These are phyloP conservation scores for Leishmania braziliensis DNA, from an alignment of 208 protist genomes.

Conservation along the genomic window DNA sequence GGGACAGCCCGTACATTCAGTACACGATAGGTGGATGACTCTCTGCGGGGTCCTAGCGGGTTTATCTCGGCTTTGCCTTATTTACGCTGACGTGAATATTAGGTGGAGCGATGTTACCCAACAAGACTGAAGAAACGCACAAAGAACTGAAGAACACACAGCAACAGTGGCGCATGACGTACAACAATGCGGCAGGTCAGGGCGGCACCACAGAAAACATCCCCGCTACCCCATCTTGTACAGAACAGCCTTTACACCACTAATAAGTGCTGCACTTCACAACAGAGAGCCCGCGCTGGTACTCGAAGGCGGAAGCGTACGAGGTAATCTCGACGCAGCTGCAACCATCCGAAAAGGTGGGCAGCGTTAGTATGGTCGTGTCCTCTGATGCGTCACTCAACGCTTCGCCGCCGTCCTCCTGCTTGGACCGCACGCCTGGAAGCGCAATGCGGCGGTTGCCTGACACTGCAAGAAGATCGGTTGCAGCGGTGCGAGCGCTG, in stretches of 20 bases:
- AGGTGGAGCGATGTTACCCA: too few species aligned
- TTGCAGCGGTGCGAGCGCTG: slow-evolving; percentile 25
- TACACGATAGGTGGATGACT: neutral
- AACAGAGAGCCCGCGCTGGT: slow-evolving; percentile 17
- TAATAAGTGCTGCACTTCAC: slow-evolving; percentile 26
- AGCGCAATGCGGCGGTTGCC: slow-evolving; percentile 13
- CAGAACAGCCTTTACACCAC: neutral
- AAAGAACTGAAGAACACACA: neutral
- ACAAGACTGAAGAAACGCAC: neutral
- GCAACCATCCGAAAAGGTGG: slow-evolving; percentile 27
- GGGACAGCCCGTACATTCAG: neutral
- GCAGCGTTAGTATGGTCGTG: slow-evolving; percentile 25
- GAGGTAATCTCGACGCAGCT: slow-evolving; percentile 21
- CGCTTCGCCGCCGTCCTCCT: slow-evolving; percentile 10
- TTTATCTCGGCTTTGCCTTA: neutral
- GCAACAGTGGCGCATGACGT: neutral
- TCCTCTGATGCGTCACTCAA: slow-evolving; percentile 7
- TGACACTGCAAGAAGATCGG: slow-evolving; percentile 7
- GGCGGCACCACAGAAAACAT: neutral
- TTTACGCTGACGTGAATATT: neutral
- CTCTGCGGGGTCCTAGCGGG: neutral
- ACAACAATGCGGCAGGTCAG: neutral
- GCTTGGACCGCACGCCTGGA: neutral
- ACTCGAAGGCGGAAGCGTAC: slow-evolving; percentile 20
- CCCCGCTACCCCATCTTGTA: neutral